Conservation (phyloP, 805 yeast genomes). For the Komagataella populi region DNA sequence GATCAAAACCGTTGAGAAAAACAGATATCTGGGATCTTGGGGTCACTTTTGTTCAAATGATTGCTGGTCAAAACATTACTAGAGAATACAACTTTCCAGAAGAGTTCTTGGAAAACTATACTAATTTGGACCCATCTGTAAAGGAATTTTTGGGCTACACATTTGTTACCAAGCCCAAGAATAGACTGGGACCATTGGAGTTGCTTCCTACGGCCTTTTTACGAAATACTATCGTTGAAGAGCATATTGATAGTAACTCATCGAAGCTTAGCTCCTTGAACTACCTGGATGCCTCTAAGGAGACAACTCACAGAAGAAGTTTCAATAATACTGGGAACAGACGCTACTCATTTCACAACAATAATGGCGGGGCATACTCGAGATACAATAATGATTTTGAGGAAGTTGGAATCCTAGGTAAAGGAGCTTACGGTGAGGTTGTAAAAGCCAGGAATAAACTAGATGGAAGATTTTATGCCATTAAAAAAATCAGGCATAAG, state of each 20-base stretch:
- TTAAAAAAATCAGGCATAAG: slow-evolving; percentile 78
- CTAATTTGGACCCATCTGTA: slow-evolving; percentile 34
- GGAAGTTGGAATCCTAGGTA: slow-evolving; percentile 81
- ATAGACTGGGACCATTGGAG: slow-evolving; percentile 75
- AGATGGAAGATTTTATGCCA: slow-evolving; percentile 92
- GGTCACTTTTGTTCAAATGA: slow-evolving; percentile 52
- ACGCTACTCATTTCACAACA: background rate
- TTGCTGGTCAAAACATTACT: slow-evolving; percentile 44
- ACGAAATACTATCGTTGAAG: slow-evolving; percentile 43
- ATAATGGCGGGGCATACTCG: slow-evolving; percentile 25
- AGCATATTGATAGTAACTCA: slow-evolving; percentile 1
- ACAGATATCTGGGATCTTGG: slow-evolving; percentile 95
- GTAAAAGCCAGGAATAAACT: slow-evolving; percentile 90
- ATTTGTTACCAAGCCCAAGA: slow-evolving; percentile 50
- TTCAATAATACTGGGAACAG: background rate
- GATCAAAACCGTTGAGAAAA: slow-evolving; percentile 48
- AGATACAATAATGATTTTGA: slow-evolving; percentile 90
- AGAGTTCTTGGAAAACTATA: slow-evolving; percentile 37
- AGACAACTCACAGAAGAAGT: background rate
- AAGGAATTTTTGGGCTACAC: slow-evolving; percentile 54
- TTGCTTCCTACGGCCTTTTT: slow-evolving; percentile 73
- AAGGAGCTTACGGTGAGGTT: slow-evolving; percentile 96
- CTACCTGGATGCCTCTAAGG: background rate
- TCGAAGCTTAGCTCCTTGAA: background rate
- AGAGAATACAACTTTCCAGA: slow-evolving; percentile 45